Base-by-base conservation (phyloP, 2,329 filamentous ascomycete genomes). In the Helicocarpus griseus region DNA sequence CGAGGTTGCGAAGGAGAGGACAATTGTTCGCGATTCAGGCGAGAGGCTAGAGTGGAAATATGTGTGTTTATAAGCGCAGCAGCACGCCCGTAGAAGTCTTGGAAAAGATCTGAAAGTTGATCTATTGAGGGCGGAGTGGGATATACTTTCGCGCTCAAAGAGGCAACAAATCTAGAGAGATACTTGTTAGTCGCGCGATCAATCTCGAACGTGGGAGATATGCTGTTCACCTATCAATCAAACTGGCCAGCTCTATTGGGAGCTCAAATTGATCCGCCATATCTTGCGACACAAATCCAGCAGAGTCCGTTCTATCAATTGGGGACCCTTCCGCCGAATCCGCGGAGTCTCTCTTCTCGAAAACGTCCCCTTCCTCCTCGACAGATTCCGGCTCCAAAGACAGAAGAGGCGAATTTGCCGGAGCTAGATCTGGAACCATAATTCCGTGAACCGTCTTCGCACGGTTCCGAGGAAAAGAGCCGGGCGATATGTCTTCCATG, bases 161-260 rank as follows among this genome's bases (percentile, higher is more conserved):
- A 91, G 55, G 95, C 89, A 62, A 97, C 84, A 65, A 98, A 98
- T 64, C 89, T 93, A 63, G 43, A 36, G 24, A 8, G 14, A 33
- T 14, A 45, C 43, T 21, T 29, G 14, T 49, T 49, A 43, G 40
- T 17, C 7, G 44, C 13, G 35, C 26, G 46, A 7, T 8, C 28
- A 49, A 17, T 9, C 11, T 33, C 2, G 24, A 40, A 22, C 39
- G 2, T 8, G 14, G 14, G 26, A 29, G 48, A 9, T 24, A 22
- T 58, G 67, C 55, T 74, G 89, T 87, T 87, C 87, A 89, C 88
- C 87, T 87, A 69, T 97, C 91, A 19, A 86, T 89, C 64, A 96
- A 73, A 67, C 88, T 93, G 53, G 93, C 79, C 53, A 98, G 80
- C 76, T 98, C 93, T 62, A 96, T 93, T 13, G 93, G 93, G 39